Evolutionary conservation across 2,329 filamentous ascomycete species (phyloP).

Genomic region (Colletotrichum brevisporum): DNA sequence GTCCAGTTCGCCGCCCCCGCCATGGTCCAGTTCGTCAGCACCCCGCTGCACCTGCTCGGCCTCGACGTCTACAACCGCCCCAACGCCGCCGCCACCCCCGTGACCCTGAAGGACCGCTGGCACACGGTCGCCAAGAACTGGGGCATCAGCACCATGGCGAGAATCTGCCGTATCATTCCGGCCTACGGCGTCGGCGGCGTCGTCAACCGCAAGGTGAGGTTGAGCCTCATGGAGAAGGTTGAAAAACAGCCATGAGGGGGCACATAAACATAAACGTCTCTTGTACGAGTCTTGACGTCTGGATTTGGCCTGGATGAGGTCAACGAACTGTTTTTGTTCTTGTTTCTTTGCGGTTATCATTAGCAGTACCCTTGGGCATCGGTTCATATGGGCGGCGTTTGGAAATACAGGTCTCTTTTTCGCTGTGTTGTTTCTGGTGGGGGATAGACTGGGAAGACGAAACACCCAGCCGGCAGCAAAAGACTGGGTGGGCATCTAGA

Average conservation of each 20-base stretch:
- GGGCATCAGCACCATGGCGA: conserved; percentile 78
- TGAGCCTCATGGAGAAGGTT: conserved; percentile 72
- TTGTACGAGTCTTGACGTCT: not conserved
- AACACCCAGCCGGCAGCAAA: not conserved
- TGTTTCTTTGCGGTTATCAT: conserved; percentile 4
- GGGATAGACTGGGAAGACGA: conserved; percentile 21
- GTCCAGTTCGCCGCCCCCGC: conserved; percentile 89
- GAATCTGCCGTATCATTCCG: conserved; percentile 88
- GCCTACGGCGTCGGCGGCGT: conserved; percentile 92
- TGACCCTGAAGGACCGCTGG: conserved; percentile 72
- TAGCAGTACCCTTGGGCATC: conserved; percentile 12
- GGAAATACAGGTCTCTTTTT: not conserved
- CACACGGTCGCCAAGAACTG: conserved; percentile 81
- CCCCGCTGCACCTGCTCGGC: conserved; percentile 87
- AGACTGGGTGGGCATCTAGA: conserved; percentile 18
- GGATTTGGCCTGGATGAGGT: conserved; percentile 10
- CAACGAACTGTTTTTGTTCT: conserved; percentile 15
- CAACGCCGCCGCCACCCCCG: conserved; percentile 48
- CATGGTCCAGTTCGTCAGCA: conserved; percentile 82
- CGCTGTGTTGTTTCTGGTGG: conserved; percentile 2
- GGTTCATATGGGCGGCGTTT: conserved; percentile 40
- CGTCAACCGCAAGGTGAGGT: conserved; percentile 82
- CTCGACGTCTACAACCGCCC: conserved; percentile 88
- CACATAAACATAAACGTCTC: no score
- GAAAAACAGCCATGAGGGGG: conserved; percentile 14